These are phyloP conservation scores for Emergomyces orientalis DNA, from an alignment of 2,329 filamentous ascomycete species.

Conservation along the genomic window DNA sequence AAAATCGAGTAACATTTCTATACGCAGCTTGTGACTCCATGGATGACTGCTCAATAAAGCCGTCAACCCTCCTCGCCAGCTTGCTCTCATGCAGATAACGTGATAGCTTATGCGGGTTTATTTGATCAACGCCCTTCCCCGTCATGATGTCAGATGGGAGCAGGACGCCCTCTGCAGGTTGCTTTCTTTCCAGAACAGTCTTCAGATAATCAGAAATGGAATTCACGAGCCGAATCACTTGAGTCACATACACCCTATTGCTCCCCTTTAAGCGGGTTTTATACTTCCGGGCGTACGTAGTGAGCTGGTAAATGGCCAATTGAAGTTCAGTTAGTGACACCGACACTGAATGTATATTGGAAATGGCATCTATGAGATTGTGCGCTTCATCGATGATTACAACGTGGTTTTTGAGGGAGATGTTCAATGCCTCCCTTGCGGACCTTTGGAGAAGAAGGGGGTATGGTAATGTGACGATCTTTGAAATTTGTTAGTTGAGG, in stretches of 20 bases:
- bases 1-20: slow-evolving; percentile 18
- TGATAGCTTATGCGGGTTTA: slow-evolving; percentile 84
- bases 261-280: slow-evolving; percentile 80
- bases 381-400: slow-evolving; percentile 97
- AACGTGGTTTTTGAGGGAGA: slow-evolving; percentile 77
- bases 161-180: slow-evolving; percentile 56
- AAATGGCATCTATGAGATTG: slow-evolving; percentile 92
- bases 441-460: slow-evolving; percentile 78
- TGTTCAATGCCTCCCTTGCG: slow-evolving; percentile 75
- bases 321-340: slow-evolving; percentile 65
- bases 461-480: slow-evolving; percentile 86
- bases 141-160: slow-evolving; percentile 63
- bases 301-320: slow-evolving; percentile 64
- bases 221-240: slow-evolving; percentile 73
- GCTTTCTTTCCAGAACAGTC: slow-evolving; percentile 31
- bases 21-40: slow-evolving; percentile 28
- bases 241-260: slow-evolving; percentile 83
- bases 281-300: slow-evolving; percentile 76
- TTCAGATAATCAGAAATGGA: slow-evolving; percentile 64
- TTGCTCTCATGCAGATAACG: slow-evolving; percentile 87
- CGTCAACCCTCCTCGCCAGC: slow-evolving; percentile 86
- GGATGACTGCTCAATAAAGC: slow-evolving; percentile 59
- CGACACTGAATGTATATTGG: slow-evolving; percentile 72
- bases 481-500: slow-evolving; percentile 9
- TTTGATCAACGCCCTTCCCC: slow-evolving; percentile 83